Base-by-base conservation (phyloP, 768 basidiomycete genomes). In the Termitomyces sp. region DNA sequence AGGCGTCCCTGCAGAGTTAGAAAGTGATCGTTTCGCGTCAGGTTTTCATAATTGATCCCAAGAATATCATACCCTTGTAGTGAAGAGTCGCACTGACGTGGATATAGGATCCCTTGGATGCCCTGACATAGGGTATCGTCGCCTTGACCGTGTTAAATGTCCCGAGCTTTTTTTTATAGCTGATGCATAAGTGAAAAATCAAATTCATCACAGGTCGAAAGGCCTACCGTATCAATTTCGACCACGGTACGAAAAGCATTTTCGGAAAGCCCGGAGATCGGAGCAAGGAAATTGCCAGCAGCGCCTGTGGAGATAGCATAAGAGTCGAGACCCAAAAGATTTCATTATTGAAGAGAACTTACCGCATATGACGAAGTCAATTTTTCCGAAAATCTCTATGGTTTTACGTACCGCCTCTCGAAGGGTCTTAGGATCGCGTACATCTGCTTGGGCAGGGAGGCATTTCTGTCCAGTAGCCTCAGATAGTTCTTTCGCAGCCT, bases 311-410 rank as follows among this genome's bases (percentile, higher is more conserved):
- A 34, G 19, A 44, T 43, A 35, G 48, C 17, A 50, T 17, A 8
- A 10, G 11, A 38, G 10, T 38, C 5, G 10, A 10, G 2, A 9
- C 7, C 8, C 10, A 3, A 11, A 38, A 8, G 7, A 38, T 4
- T 3, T 27, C 5, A 41, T 19, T 14, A 21, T 38, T 1, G 23
- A 34, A 35, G 23, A 42, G 41, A 29, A 73, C 79, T 56, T 70
- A 90, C 94, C 94, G 67, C 92, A 94, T 54, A 98, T 91, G 50
- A 98, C 95, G 68, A 92, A 96, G 73, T 99, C 95, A 57, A 99
- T 92, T 61, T 79, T 79, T 0, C 95, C 95, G 67, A 90, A 95
- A 62, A 77, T 78, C 59, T 85, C 82, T 17, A 95, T 81, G 1
- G 90, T 83, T 67, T 83, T 80, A 27, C 82, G 71, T 19, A 92